phyloP scores from a whole-genome alignment of 2,329 filamentous ascomycete genomes.

The Alternaria consortialis region DNA sequence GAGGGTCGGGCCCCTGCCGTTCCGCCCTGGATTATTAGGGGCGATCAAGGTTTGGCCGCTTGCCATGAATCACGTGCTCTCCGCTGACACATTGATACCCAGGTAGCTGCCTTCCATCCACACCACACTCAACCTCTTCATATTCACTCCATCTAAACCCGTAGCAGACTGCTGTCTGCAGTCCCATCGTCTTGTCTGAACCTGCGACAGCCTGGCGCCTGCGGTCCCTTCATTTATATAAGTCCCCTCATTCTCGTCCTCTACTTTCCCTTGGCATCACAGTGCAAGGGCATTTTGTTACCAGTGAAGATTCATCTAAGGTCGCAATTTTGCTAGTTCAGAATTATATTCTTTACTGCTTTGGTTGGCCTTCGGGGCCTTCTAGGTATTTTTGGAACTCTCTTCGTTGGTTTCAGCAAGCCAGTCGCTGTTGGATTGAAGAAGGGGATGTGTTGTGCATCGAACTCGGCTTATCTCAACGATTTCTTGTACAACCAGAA shows the following conservation, averaged over 20 bases:
- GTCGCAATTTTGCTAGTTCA: constrained; percentile 1
- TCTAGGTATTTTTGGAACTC: neutral
- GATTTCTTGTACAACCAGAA: neutral
- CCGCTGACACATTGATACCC: neutral
- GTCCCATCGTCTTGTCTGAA: neutral
- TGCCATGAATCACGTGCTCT: neutral
- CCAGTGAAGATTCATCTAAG: neutral
- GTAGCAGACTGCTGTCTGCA: neutral
- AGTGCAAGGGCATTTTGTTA: neutral
- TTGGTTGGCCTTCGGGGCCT: neutral
- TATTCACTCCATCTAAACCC: neutral
- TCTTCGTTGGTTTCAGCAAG: neutral
- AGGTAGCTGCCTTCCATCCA: neutral
- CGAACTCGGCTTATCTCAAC: neutral
- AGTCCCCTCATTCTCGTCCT: neutral
- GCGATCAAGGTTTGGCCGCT: neutral
- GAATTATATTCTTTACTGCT: neutral
- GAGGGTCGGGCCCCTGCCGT: neutral
- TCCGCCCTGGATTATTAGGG: neutral
- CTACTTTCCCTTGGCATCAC: neutral
- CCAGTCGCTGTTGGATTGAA: neutral
- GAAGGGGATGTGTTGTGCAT: neutral
- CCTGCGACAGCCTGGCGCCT: neutral
- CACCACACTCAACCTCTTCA: neutral
- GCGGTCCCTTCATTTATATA: neutral